Base-by-base conservation (phyloP, 2,329 filamentous ascomycete genomes). In the Fusarium pseudoanthophilum region DNA sequence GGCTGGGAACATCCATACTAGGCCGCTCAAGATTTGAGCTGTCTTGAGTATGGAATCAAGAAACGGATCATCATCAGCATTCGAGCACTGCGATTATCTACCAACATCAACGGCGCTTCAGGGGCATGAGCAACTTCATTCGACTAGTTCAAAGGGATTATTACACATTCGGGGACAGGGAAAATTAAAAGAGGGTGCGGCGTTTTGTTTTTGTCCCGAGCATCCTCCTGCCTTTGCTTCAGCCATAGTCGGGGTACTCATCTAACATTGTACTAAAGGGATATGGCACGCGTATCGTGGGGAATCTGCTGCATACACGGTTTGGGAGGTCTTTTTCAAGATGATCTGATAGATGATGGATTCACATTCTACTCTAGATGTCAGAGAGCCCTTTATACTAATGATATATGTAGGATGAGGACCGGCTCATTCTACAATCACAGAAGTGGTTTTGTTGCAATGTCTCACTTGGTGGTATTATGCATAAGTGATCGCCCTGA, bases 1-100 rank as follows among this genome's bases (percentile, higher is more conserved):
- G 96, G 96, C 67, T 99, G 95, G 94, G 91, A 93, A 66, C 85
- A 84, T 69, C 84, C 85, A 59, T 86, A 80, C 82, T 64, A 43
- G 59, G 67, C 36, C 48, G 34, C 24, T 28, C 34, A 26, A 55
- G 37, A 56, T 59, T 68, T 48, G 64, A 69, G 30, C 45, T 67
- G 48, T 58, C 30, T 37, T 45, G 20, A 37, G 37, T 46, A 40
- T 39, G 48, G 43, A 55, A 45, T 37, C 42, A 43, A 60, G 40
- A 49, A 34, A 40, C 42, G 56, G 30, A 52, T 49, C 32, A 28
- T 24, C 42, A 40, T 36, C 59, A 60, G 45, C 24, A 64, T 69
- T 53, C 46, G 40, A 62, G 46, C 56, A 52, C 62, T 71, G 39
- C 55, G 42, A 46, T 69, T 43, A 65, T 65, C 68, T 51, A 52